A percentile compares a stretch with the other conserved stretches of the same genome.
Conservation (phyloP, 2,329 filamentous ascomycete species). For the Pyricularia pennisetigena region DNA sequence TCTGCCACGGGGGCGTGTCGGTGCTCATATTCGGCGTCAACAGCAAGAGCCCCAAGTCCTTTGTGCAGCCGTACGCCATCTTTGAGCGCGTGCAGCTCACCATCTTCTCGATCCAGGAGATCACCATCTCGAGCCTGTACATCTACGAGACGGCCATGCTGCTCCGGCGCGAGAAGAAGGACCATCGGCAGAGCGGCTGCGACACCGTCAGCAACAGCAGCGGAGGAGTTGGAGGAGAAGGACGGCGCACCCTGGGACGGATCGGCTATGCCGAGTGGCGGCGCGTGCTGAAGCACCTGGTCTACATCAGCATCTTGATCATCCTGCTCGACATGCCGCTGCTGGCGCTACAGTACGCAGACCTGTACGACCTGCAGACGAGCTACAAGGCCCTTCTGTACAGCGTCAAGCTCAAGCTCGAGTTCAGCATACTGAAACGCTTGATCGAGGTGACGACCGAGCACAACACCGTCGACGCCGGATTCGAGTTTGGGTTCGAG, state of each 20-base stretch:
- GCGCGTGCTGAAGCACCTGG: conserved; percentile 35
- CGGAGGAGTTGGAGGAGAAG: neutral
- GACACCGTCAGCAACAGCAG: neutral
- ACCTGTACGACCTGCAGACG: conserved; percentile 23
- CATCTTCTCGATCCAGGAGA: conserved; percentile 45
- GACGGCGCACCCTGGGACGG: conserved; percentile 14
- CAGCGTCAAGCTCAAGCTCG: conserved; percentile 26
- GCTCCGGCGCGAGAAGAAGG: conserved; percentile 26
- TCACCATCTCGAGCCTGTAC: conserved; percentile 41
- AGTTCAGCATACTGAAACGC: conserved; percentile 24
- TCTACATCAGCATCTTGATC: conserved; percentile 31
- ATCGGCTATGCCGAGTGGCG: conserved; percentile 18
- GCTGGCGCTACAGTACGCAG: conserved; percentile 20
- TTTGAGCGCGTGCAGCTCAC: conserved; percentile 47
- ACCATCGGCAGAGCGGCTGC: neutral
- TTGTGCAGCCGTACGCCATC: conserved; percentile 29
- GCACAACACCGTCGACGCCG: neutral
- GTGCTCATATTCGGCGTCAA: conserved; percentile 45
- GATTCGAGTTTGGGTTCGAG: neutral
- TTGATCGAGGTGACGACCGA: conserved; percentile 16
- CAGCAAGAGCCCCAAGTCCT: conserved; percentile 20
- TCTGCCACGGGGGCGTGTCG: conserved; percentile 43
- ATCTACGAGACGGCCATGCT: conserved; percentile 42
- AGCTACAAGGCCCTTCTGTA: conserved; percentile 23
- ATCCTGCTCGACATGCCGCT: conserved; percentile 26